A percentile compares a stretch with the other conserved stretches of the same genome.
These are phyloP conservation scores for Chaetomium tenue DNA, from an alignment of 495 filamentous ascomycete genomes.

Conservation along the genomic window DNA sequence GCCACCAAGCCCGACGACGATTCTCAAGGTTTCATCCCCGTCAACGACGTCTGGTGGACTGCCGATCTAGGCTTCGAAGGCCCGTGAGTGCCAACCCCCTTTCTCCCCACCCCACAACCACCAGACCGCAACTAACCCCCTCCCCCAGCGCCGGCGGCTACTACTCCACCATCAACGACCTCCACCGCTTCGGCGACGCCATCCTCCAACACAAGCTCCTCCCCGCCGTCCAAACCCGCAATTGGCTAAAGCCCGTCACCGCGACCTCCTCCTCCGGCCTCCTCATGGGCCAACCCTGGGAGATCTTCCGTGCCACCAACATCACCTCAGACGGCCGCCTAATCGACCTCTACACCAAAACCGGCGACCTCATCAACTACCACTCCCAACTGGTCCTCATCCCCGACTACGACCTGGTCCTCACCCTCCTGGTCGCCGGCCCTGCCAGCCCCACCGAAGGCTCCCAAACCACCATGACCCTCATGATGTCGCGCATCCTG, in stretches of 20 bases:
- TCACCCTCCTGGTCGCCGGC: constrained; percentile 48
- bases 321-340: constrained; percentile 41
- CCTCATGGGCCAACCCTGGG: constrained; percentile 56
- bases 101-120: constrained; percentile 7
- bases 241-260: constrained; percentile 56
- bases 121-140: constrained; percentile 1
- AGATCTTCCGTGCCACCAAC: constrained; percentile 45
- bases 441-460: constrained; percentile 20
- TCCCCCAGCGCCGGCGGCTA: constrained; percentile 45
- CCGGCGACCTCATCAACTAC: constrained; percentile 51
- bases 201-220: constrained; percentile 52
- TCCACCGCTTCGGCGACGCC: constrained; percentile 48
- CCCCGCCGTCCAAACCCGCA: constrained; percentile 43
- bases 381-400: constrained; percentile 47
- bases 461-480: constrained; percentile 24
- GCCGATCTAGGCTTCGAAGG: constrained; percentile 45
- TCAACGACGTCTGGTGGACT: constrained; percentile 42
- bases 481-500: constrained; percentile 39
- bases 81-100: constrained; percentile 39
- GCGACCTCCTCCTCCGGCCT: constrained; percentile 47
- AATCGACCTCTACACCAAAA: constrained; percentile 57
- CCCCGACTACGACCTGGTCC: constrained; percentile 55
- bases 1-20: constrained; percentile 34
- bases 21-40: constrained; percentile 42
- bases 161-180: constrained; percentile 55